Base-by-base conservation (phyloP, 768 basidiomycete genomes). In the Hericium erinaceus region DNA sequence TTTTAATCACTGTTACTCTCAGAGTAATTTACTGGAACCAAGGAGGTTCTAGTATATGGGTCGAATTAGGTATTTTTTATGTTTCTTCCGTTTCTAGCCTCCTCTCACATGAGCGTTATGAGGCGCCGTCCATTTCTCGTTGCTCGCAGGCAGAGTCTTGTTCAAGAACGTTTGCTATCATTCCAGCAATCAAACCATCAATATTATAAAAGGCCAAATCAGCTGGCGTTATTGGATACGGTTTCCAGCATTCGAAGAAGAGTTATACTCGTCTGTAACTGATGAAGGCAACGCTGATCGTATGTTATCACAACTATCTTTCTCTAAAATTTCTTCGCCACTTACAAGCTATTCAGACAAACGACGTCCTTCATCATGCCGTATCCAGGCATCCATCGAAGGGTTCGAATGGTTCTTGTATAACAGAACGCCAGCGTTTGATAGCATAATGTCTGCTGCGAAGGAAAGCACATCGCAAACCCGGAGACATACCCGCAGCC, bases 221-320 rank as follows among this genome's bases (percentile, higher is more conserved):
- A 87, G 87, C 62, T 98, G 95, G 93, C 79, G 92, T 61, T 98
- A 95, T 69, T 98, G 95, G 95, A 78, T 92, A 51, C 84, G 92
- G 57, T 74, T 79, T 41, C 87, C 93, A 2, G 81, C 87, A 9
- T 79, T 82, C n/a, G 87, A 86, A 61, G 81, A 86, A 51, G 88
- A 90, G 63, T 71, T 89, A 58, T 71, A 71, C 64, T 65, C 71
- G 59, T 64, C 74, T 26, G 78, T 75, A 15, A 76, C 74, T 54
- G 83, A 83, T 60, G 79, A 80, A 54, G 24, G 28, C 22, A 2
- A 15, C 13, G 64, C 58, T 13, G 61, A 62, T 41, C 39, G 86
- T 87, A 66, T 57, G 83, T 66, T 48, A 44, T 24, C 28, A 48
- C 15, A 16, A 49, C 5, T 15, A 11, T 55, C n/a, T 56, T 38